Percentiles rank a stretch among this genome's conserved stretches.
Conservation (phyloP, 2,329 filamentous ascomycete species). For the Tolypocladium capitatum region DNA sequence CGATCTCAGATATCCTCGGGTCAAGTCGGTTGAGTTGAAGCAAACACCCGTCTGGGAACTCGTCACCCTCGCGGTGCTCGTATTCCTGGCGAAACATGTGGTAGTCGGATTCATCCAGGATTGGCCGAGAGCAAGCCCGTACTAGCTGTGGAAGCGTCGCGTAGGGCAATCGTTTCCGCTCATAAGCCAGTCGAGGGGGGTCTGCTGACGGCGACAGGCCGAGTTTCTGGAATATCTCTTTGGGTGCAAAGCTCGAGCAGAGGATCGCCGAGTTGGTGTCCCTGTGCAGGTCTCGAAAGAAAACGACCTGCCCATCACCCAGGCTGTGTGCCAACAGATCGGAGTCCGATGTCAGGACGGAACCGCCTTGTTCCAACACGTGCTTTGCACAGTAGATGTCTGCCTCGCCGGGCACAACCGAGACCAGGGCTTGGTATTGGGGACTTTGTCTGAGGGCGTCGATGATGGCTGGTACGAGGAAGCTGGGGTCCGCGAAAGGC, state of each 20-base stretch:
- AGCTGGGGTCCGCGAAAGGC: constrained; percentile 41
- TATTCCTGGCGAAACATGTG: constrained; percentile 20
- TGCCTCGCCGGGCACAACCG: constrained; percentile 70
- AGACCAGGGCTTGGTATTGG: constrained; percentile 27
- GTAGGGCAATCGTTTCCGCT: constrained; percentile 15
- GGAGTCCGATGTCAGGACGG: constrained; percentile 70
- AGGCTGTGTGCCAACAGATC: constrained; percentile 70
- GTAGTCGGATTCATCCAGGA: constrained; percentile 11
- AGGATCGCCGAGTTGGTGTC: constrained; percentile 11
- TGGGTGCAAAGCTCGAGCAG: constrained; percentile 17
- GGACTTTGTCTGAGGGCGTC: constrained; percentile 46
- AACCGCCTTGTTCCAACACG: constrained; percentile 38
- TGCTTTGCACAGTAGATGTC: constrained; percentile 65
- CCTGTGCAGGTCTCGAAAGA: constrained; percentile 51
- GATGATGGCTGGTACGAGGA: constrained; percentile 65
- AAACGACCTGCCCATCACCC: constrained; percentile 49
- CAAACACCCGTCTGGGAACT: not conserved
- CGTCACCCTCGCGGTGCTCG: constrained; percentile 7
- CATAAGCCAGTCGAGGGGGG: constrained; percentile 22
- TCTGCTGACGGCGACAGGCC: constrained; percentile 19
- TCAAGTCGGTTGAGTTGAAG: constrained; percentile 16
- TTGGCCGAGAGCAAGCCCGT: constrained; percentile 11
- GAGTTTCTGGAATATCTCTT: constrained; percentile 27
- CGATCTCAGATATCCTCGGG: constrained; percentile 25
- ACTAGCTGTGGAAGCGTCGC: constrained; percentile 17